A percentile compares a stretch with the other conserved stretches of the same genome.
phyloP scores from a whole-genome alignment of 164 flowering plant genomes.

The Cinnamomum micranthum region DNA sequence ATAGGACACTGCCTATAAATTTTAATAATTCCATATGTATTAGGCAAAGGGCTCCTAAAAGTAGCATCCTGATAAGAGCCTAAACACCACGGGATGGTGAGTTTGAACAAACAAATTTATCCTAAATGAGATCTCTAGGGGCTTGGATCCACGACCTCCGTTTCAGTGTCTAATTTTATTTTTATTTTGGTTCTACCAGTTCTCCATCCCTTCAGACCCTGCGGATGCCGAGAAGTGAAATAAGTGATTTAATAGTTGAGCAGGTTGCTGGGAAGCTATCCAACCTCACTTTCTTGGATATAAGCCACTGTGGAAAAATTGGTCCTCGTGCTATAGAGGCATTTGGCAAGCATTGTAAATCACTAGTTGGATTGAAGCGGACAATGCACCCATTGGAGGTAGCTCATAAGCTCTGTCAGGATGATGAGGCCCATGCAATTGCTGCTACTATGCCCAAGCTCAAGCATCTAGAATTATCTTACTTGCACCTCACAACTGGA shows the following conservation, averaged over 20 bases:
- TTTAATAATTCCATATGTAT: not conserved
- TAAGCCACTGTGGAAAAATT: slow-evolving; percentile 54
- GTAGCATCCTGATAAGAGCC: not conserved
- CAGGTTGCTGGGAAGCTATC: slow-evolving; percentile 43
- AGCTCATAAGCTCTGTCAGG: slow-evolving; percentile 32
- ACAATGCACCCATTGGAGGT: slow-evolving; percentile 59
- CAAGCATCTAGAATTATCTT: slow-evolving; percentile 65
- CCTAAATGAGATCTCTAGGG: not conserved
- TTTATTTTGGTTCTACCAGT: slow-evolving; percentile 34
- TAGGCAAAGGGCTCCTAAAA: not conserved
- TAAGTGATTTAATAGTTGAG: slow-evolving; percentile 50
- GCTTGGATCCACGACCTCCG: not conserved
- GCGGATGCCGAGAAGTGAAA: slow-evolving; percentile 52
- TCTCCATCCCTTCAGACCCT: slow-evolving; percentile 55
- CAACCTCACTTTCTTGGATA: slow-evolving; percentile 45
- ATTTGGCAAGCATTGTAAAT: slow-evolving; percentile 64
- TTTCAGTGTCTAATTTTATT: not conserved
- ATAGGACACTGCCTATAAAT: no score
- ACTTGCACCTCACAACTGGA: slow-evolving; percentile 32
- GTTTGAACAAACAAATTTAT: not conserved
- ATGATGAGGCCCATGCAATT: slow-evolving; percentile 72
- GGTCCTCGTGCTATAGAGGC: slow-evolving; percentile 45
- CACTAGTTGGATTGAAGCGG: slow-evolving; percentile 40
- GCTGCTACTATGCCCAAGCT: slow-evolving; percentile 76
- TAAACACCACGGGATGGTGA: not conserved